phyloP scores from a whole-genome alignment of 176 grass and related monocot species.

The Carex pumila region DNA sequence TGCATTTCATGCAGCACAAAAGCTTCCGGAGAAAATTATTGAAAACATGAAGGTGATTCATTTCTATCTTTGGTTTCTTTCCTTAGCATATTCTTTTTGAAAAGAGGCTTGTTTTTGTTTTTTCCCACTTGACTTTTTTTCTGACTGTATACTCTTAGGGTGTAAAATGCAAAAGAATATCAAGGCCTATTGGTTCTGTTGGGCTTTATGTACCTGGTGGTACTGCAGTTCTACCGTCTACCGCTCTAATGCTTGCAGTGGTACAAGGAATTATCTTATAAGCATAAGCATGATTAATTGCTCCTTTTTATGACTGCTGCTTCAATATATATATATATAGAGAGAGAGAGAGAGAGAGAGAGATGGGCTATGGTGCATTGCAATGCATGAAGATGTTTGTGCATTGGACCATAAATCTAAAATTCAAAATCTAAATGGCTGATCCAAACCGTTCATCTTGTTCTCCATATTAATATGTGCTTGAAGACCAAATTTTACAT shows the following conservation, averaged over 20 bases:
- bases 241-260: slow-evolving; percentile 93
- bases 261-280: slow-evolving; percentile 44
- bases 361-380: too few species aligned
- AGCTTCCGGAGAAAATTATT: slow-evolving; percentile 59
- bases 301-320: neutral
- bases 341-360: too few species aligned
- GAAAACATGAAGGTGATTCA: slow-evolving; percentile 84
- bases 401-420: too few species aligned
- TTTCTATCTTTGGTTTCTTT: neutral
- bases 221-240: slow-evolving; percentile 90
- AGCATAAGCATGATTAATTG: neutral
- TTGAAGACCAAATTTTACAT: too few species aligned
- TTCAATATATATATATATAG: neutral
- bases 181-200: slow-evolving; percentile 72
- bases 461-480: too few species aligned
- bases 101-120: neutral
- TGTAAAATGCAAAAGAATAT: slow-evolving; percentile 91
- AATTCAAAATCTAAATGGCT: too few species aligned
- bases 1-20: slow-evolving; percentile 88
- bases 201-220: slow-evolving; percentile 97
- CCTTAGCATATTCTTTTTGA: neutral
- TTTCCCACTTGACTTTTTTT: slow-evolving; percentile 11
- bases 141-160: slow-evolving; percentile 47
- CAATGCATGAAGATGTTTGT: too few species aligned
- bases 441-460: too few species aligned